Percentiles rank a stretch among this genome's conserved stretches.
Conservation (phyloP, 2,329 filamentous ascomycete genomes). For the Fusarium dlaminii region DNA sequence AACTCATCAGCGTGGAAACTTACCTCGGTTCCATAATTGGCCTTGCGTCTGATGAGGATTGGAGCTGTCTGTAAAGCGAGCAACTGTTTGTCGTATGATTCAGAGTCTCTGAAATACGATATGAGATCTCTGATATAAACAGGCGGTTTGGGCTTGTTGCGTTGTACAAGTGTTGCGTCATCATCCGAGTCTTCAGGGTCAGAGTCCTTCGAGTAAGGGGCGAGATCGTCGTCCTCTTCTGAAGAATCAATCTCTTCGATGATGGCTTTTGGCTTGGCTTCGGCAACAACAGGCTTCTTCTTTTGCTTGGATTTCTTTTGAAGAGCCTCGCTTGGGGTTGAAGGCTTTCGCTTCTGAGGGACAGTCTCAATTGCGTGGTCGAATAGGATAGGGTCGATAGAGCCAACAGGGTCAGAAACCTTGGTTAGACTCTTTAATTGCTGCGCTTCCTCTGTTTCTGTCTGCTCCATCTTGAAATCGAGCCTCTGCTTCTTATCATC, state of each 20-base stretch:
- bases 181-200: constrained; percentile 93
- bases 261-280: constrained; percentile 55
- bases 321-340: background rate
- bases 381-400: constrained; percentile 60
- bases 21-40: constrained; percentile 88
- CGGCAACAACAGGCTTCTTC: constrained; percentile 42
- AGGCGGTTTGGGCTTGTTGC: constrained; percentile 83
- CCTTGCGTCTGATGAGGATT: constrained; percentile 84
- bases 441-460: constrained; percentile 74
- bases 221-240: constrained; percentile 72
- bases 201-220: constrained; percentile 84
- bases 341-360: constrained; percentile 1
- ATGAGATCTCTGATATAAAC: constrained; percentile 93
- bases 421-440: constrained; percentile 77
- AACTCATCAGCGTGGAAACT: constrained; percentile 85
- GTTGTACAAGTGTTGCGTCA: constrained; percentile 85
- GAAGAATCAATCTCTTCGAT: constrained; percentile 73
- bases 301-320: constrained; percentile 43
- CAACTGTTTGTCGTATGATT: constrained; percentile 85
- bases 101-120: constrained; percentile 78
- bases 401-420: constrained; percentile 70
- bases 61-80: constrained; percentile 82
- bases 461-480: constrained; percentile 86
- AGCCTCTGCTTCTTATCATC: constrained; percentile 77
- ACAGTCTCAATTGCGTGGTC: background rate